phyloP scores from a whole-genome alignment of 78 protist genomes.

The Isochrysis galbana region DNA sequence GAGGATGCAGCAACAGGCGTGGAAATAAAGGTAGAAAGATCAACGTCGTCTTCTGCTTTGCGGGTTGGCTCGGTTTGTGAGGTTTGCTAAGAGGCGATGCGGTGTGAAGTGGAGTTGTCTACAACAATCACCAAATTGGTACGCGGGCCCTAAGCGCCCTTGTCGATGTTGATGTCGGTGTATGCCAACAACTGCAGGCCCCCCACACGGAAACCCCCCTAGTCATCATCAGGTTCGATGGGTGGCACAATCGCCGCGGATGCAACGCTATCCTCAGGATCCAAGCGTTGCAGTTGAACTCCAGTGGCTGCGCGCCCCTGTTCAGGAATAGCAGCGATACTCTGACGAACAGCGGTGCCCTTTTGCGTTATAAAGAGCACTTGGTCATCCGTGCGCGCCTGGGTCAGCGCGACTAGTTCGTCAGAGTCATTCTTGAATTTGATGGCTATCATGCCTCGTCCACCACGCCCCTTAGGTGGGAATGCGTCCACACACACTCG shows the following conservation, averaged over 20 bases:
- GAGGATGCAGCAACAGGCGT: too few relatives aligned
- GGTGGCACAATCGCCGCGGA: neutral
- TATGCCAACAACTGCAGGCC: too few relatives aligned
- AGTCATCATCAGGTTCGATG: neutral
- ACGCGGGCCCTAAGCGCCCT: too few relatives aligned
- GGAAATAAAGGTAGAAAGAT: too few relatives aligned
- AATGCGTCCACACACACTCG: neutral
- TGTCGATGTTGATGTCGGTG: too few relatives aligned
- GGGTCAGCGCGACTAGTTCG: neutral
- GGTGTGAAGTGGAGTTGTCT: too few relatives aligned
- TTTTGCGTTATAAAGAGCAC: neutral
- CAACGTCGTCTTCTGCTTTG: too few relatives aligned
- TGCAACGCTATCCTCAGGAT: neutral
- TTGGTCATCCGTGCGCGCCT: neutral
- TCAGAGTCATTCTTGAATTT: neutral
- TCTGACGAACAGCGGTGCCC: neutral
- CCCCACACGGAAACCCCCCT: too few relatives aligned
- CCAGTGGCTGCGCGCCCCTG: slow-evolving; percentile 10
- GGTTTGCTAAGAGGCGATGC: too few relatives aligned
- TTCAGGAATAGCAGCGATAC: neutral
- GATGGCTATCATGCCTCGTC: neutral
- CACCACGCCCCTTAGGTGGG: neutral
- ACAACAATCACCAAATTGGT: too few relatives aligned
- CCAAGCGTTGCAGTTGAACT: slow-evolving; percentile 2
- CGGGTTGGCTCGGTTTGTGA: too few relatives aligned